phyloP scores from a whole-genome alignment of 202 grass and related monocot species.

The Hordeum pubiflorum region DNA sequence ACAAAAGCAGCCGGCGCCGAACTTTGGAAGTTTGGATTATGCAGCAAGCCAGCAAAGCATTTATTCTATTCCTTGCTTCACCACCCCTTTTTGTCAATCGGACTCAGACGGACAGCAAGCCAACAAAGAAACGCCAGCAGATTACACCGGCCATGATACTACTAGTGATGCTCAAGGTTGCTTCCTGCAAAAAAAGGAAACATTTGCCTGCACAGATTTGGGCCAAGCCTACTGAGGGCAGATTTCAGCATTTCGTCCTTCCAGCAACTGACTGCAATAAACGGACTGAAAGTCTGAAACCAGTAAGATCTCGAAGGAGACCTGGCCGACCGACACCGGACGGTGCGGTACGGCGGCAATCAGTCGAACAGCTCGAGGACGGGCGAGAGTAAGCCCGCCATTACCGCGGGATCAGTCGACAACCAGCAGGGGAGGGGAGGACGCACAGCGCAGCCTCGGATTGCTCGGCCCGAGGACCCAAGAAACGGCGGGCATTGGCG shows the following conservation, averaged over 20 bases:
- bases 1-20: neutral
- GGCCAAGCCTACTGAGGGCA: neutral
- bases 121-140: neutral
- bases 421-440: neutral
- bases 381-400: neutral
- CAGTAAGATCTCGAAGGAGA: neutral
- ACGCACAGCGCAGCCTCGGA: neutral
- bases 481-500: neutral
- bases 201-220: too few relatives aligned
- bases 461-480: too few relatives aligned
- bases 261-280: neutral
- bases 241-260: neutral
- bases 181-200: neutral
- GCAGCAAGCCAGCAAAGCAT: neutral
- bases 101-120: neutral
- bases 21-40: conserved; percentile 5
- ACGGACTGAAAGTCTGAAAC: neutral
- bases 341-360: neutral
- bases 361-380: neutral
- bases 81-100: neutral
- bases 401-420: neutral
- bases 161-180: neutral
- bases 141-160: neutral
- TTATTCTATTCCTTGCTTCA: neutral
- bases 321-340: neutral